Evolutionary conservation across 129 eudicot genomes (phyloP).

Genomic region (Escallonia rubra): DNA sequence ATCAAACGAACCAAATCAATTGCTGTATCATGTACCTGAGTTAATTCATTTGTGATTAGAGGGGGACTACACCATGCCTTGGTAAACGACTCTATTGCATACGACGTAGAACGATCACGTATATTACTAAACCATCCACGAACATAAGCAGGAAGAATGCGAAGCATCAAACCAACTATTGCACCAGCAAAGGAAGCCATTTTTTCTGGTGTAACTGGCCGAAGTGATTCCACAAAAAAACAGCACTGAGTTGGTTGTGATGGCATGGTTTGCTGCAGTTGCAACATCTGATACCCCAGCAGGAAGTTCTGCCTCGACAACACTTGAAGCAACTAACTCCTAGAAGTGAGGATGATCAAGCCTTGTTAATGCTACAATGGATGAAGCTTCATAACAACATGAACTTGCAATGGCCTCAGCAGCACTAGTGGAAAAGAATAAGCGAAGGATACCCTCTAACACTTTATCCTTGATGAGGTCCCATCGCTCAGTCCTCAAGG

Average conservation of each 20-base stretch:
- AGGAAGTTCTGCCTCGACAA: slow-evolving; percentile 50
- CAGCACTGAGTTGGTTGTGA: slow-evolving; percentile 49
- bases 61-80: slow-evolving; percentile 90
- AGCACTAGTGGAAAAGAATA: slow-evolving; percentile 74
- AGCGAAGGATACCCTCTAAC: slow-evolving; percentile 76
- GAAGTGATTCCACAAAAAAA: slow-evolving; percentile 56
- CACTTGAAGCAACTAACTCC: slow-evolving; percentile 72
- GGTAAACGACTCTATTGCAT: slow-evolving; percentile 81
- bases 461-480: slow-evolving; percentile 56
- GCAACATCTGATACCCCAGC: slow-evolving; percentile 43
- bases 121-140: slow-evolving; percentile 88
- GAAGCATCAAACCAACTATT: slow-evolving; percentile 82
- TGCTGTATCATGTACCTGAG: slow-evolving; percentile 58
- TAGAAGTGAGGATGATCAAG: slow-evolving; percentile 54
- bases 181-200: slow-evolving; percentile 86
- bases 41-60: slow-evolving; percentile 66
- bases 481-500: slow-evolving; percentile 53
- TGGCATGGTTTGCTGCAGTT: slow-evolving; percentile 66
- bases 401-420: slow-evolving; percentile 75
- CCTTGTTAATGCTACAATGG: slow-evolving; percentile 54
- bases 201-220: slow-evolving; percentile 66
- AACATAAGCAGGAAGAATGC: slow-evolving; percentile 89
- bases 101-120: slow-evolving; percentile 67
- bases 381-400: slow-evolving; percentile 43
- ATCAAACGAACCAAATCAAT: background rate